Percentiles rank a stretch among this genome's conserved stretches.
Evolutionary conservation across 768 basidiomycete species (phyloP).

Genomic region (Cystofilobasidium bisporidii): DNA sequence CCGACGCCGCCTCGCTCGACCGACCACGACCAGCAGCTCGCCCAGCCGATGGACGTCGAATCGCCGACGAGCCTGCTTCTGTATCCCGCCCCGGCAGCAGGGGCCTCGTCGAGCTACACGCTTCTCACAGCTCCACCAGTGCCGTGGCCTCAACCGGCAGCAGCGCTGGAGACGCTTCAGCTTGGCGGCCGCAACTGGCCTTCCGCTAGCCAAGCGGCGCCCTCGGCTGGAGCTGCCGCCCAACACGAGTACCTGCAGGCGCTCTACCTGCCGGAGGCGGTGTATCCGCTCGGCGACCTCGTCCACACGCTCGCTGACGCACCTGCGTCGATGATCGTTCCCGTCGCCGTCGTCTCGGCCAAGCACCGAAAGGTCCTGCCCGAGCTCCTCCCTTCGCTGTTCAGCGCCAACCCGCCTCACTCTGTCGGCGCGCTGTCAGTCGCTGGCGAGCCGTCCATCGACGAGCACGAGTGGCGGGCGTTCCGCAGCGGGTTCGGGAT

Average conservation of each 20-base stretch:
- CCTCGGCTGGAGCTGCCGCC: too few relatives aligned
- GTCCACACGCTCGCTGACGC: neutral
- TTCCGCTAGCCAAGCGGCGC: too few relatives aligned
- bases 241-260: neutral
- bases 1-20: neutral
- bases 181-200: conserved; percentile 5
- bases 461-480: neutral
- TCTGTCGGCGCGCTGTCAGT: neutral
- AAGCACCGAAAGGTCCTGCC: conserved; percentile 5
- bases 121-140: neutral
- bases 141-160: neutral
- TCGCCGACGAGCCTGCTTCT: too few relatives aligned
- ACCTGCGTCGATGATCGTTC: neutral
- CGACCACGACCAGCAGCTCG: neutral
- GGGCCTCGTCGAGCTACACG: neutral
- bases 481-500: neutral
- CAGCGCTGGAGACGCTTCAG: neutral
- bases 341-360: neutral
- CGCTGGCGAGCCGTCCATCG: neutral
- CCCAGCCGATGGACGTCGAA: neutral
- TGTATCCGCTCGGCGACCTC: neutral
- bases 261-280: neutral
- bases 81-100: neutral
- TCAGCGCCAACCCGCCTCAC: neutral
- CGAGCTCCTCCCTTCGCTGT: neutral